Evolutionary conservation across 768 basidiomycete genomes (phyloP).

Genomic region (Asterophora parasitica): DNA sequence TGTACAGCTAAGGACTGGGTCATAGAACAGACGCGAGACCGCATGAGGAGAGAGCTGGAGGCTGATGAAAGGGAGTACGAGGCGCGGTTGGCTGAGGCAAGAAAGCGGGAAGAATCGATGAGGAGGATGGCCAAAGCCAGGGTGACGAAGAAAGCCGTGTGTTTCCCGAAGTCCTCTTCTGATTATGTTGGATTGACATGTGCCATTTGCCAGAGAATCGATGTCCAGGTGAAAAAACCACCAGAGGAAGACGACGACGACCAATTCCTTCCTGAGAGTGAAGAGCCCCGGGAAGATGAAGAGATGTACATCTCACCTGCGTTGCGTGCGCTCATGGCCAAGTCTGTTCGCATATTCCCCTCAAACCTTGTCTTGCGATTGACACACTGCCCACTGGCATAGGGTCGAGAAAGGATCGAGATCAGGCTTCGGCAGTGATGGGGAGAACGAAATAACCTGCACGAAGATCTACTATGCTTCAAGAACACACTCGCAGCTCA

Average conservation of each 20-base stretch:
- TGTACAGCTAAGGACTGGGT: constrained; percentile 69
- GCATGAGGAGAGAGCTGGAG: constrained; percentile 62
- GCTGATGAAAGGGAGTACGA: constrained; percentile 62
- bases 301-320: constrained; percentile 66
- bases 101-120: constrained; percentile 57
- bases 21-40: constrained; percentile 60
- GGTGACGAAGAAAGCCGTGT: constrained; percentile 58
- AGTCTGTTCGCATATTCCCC: constrained; percentile 39
- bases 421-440: constrained; percentile 16
- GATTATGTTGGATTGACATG: too few species aligned
- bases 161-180: constrained; percentile 12
- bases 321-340: constrained; percentile 74
- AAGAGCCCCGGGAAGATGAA: constrained; percentile 34
- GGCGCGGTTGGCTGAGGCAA: constrained; percentile 51
- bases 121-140: constrained; percentile 49
- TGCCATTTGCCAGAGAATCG: constrained; percentile 11
- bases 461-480: constrained; percentile 93
- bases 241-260: constrained; percentile 51
- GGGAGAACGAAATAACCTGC: constrained; percentile 50
- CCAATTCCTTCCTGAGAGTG: constrained; percentile 64
- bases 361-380: background rate
- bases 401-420: constrained; percentile 32
- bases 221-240: constrained; percentile 3
- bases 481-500: constrained; percentile 91
- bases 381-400: background rate